Conservation (phyloP, 208 protist genomes). For the Trypanosoma avium region DNA sequence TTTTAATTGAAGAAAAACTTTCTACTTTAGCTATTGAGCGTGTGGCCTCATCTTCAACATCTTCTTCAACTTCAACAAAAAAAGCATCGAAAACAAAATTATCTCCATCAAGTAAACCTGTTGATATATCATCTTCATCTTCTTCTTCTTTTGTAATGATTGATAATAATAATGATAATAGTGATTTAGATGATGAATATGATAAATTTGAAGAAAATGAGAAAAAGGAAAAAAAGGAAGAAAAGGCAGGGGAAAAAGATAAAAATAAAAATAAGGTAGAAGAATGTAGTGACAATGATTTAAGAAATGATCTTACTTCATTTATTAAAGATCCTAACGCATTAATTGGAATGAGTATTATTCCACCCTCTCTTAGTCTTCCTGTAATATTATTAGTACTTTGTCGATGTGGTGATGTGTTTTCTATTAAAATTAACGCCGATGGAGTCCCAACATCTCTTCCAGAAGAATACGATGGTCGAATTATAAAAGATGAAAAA, state of each 20-base stretch:
- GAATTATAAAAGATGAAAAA: constrained; percentile 14
- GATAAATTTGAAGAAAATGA: too few species aligned
- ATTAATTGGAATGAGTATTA: constrained; percentile 49
- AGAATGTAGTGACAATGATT: neutral
- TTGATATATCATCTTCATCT: neutral
- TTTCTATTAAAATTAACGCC: constrained; percentile 46
- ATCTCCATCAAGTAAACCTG: too few species aligned
- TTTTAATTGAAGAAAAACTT: neutral
- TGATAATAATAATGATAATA: neutral
- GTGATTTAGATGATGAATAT: too few species aligned
- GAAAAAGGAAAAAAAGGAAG: too few species aligned
- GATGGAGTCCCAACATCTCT: constrained; percentile 16
- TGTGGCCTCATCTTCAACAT: neutral
- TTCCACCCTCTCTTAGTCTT: constrained; percentile 56
- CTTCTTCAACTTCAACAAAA: neutral
- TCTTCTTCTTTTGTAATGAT: neutral
- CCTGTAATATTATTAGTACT: constrained; percentile 59
- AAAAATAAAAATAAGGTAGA: neutral
- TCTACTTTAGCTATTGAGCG: neutral
- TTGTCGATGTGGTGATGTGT: constrained; percentile 70
- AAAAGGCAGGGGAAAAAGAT: too few species aligned
- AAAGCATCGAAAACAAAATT: too few species aligned
- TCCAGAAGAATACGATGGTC: constrained; percentile 24
- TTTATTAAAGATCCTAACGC: constrained; percentile 4
- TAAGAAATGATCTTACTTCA: neutral